Percentiles rank a stretch among this genome's conserved stretches.
Conservation (phyloP, 805 yeast species). For the Wickerhamiella shivajii region DNA sequence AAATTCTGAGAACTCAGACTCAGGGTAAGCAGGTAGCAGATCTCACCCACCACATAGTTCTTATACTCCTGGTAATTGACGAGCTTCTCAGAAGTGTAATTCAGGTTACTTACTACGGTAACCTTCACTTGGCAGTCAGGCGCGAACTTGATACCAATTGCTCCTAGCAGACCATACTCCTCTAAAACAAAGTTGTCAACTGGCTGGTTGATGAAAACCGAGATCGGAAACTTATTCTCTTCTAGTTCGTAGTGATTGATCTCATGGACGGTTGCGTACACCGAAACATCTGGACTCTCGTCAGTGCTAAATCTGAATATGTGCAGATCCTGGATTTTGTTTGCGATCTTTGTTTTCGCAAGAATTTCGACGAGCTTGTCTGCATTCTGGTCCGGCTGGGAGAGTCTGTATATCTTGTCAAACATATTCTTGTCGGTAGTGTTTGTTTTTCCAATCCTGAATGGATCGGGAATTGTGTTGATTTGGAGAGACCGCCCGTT, state of each 20-base stretch:
- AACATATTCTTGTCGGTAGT: conserved; percentile 4
- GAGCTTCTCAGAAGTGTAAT: conserved; percentile 16
- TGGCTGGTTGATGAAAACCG: conserved; percentile 47
- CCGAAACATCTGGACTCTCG: conserved; percentile 14
- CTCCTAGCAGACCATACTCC: conserved; percentile 30
- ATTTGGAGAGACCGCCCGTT: conserved; percentile 12
- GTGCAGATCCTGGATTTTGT: conserved; percentile 76
- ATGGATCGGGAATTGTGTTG: conserved; percentile 7
- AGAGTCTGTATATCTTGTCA: conserved; percentile 16
- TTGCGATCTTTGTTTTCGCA: conserved; percentile 55
- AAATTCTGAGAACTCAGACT: conserved; percentile 27
- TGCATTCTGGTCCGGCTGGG: conserved; percentile 20
- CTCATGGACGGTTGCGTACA: conserved; percentile 27
- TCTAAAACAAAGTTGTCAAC: conserved; percentile 28
- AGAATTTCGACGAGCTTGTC: conserved; percentile 39
- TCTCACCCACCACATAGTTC: conserved; percentile 26
- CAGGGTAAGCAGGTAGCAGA: conserved; percentile 26
- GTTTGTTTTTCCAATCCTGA: conserved; percentile 3
- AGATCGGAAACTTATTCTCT: conserved; percentile 39
- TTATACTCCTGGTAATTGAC: conserved; percentile 26
- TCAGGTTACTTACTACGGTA: conserved; percentile 15
- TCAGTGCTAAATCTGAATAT: conserved; percentile 39
- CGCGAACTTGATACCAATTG: conserved; percentile 33
- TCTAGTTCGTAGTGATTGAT: conserved; percentile 23
- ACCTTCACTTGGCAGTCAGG: conserved; percentile 22